Conservation (phyloP, 257 asterid genomes). For the Solanum peruvianum region DNA sequence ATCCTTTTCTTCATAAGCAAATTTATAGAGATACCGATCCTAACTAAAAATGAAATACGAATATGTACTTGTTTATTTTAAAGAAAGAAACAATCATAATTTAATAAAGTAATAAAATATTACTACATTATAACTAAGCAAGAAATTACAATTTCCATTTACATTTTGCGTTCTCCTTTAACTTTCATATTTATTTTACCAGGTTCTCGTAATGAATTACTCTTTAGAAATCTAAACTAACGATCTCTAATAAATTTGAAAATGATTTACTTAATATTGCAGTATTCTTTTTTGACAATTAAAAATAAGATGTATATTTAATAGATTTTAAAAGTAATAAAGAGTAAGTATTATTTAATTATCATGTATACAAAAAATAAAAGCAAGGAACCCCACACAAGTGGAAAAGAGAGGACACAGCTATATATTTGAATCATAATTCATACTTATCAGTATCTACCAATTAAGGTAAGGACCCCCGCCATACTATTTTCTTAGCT, state of each 20-base stretch:
- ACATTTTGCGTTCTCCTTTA: not conserved
- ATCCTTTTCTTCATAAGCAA: not conserved
- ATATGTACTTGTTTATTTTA: not conserved
- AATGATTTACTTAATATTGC: no score
- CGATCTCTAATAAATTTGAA: not conserved
- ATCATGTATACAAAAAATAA: not conserved
- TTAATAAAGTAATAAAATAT: not conserved
- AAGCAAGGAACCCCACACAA: not conserved
- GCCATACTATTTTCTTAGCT: not conserved
- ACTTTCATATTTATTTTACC: no score
- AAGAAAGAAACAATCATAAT: not conserved
- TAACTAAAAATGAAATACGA: not conserved
- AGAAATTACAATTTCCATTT: not conserved
- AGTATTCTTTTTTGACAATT: no score
- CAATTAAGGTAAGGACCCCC: not conserved
- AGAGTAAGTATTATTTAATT: not conserved
- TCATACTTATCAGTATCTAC: not conserved
- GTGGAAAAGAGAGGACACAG: not conserved
- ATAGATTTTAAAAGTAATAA: not conserved
- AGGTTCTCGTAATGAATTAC: no score
- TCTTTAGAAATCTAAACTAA: no score
- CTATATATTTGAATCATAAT: not conserved
- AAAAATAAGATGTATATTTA: not conserved
- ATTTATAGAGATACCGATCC: not conserved
- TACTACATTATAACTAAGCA: not conserved